Percentiles rank a stretch among this genome's conserved stretches.
These are phyloP conservation scores for Fabrea salina DNA, from an alignment of 169 alveolate genomes.

Conservation along the genomic window DNA sequence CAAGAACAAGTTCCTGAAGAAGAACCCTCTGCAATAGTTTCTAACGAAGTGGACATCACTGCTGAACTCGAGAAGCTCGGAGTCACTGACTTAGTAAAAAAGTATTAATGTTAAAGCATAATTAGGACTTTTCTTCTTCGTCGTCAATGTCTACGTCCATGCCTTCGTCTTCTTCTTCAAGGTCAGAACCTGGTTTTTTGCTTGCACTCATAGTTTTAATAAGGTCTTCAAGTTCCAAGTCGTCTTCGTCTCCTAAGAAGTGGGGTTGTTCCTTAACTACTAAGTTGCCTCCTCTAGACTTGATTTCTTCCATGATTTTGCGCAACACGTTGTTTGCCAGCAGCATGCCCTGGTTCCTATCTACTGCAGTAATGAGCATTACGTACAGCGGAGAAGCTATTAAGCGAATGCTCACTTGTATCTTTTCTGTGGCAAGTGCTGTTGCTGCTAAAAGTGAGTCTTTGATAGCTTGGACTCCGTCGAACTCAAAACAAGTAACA, in stretches of 20 bases:
- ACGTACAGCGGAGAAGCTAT: constrained; percentile 89
- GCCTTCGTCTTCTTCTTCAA: constrained; percentile 83
- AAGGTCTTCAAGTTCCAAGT: constrained; percentile 77
- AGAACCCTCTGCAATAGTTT: not conserved
- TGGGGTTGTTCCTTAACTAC: constrained; percentile 83
- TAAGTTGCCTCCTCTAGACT: constrained; percentile 88
- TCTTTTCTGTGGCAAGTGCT: constrained; percentile 33
- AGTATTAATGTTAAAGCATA: not conserved
- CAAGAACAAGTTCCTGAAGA: not conserved
- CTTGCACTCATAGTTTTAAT: constrained; percentile 77
- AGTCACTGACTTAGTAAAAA: constrained; percentile 14
- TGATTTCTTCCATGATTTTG: constrained; percentile 79
- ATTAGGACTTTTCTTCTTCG: constrained; percentile 31
- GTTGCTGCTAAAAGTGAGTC: constrained; percentile 83
- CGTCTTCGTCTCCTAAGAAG: constrained; percentile 90
- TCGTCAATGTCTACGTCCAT: constrained; percentile 67
- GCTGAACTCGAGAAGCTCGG: constrained; percentile 9
- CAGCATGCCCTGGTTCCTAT: constrained; percentile 85
- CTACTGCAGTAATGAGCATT: constrained; percentile 86
- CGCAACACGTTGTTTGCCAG: constrained; percentile 78
- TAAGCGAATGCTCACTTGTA: not conserved
- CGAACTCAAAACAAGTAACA: constrained; percentile 94
- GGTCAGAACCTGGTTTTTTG: constrained; percentile 68
- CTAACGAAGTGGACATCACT: constrained; percentile 12
- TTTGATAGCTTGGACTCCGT: constrained; percentile 97